Evolutionary conservation across 1,284 basidiomycete species (phyloP), one percentile per base, ranked within the genome.

Genomic region (Sanghuangporus sanghuang): DNA sequence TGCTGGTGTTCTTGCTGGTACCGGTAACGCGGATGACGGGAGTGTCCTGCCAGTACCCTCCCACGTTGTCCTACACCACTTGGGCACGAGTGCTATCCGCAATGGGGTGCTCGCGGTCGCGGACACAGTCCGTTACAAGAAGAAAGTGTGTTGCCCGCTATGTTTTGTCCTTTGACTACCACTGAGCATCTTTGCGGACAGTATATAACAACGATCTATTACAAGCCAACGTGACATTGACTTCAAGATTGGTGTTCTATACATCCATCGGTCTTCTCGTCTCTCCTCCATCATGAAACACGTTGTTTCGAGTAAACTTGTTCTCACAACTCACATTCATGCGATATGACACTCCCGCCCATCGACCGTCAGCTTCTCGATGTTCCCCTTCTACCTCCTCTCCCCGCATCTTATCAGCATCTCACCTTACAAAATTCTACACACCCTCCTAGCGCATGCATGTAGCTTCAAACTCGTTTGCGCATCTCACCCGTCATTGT

Each of bases 41-140:
- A 92, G 90, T 52, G 94, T 99, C 64, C 77, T 99, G 67, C 93
- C 96, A 7, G 95, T 97, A 18, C 95, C 95, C 21, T 93, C 90
- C 61, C 96, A 98, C 76, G 95, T 95, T 40, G 95, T 98, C 48
- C 80, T 99, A 67, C 95, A 98, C 69, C 97, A 99, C 75, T 77
- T 99, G 64, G 95, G 95, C 66, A 98, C 96, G 58, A 96, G 93
- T 73, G 93, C 95, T 66, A 99, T 99, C 71, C 85, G 90, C 74
- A 94, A 96, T 73, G 95, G 95, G 3, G 94, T 96, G 53, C 77
- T 99, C 52, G 95, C 95, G 42, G 95, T 98, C 1, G 96, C 92
- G 14, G 95, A 89, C 60, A 98, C 96, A 61, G 96, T 92, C 52
- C 80, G 96, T 71, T 99, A 98, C 79, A 82, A 89, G 76, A 87